Percentiles rank a stretch among this genome's conserved stretches.
These are phyloP conservation scores for Byssothecium circinans DNA, from an alignment of 2,329 filamentous ascomycete genomes.

Conservation along the genomic window DNA sequence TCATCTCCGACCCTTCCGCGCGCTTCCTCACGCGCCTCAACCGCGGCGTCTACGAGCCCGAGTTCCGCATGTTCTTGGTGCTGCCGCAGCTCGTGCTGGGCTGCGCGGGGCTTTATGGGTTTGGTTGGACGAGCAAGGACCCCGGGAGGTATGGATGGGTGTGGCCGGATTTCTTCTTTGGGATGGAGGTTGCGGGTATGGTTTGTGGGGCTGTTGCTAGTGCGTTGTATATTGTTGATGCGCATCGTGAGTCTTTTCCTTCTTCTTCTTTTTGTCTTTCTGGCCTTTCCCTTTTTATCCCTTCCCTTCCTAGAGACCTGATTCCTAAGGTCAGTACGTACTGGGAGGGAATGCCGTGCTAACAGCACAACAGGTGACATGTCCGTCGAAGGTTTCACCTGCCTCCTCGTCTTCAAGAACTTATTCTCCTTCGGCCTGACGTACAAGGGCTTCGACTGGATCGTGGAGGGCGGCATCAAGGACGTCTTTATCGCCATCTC, in stretches of 20 bases:
- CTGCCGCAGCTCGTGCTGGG: slow-evolving; percentile 79
- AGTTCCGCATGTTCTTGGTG: slow-evolving; percentile 83
- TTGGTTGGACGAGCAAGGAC: slow-evolving; percentile 71
- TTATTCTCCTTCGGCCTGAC: slow-evolving; percentile 87
- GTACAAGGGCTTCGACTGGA: slow-evolving; percentile 82
- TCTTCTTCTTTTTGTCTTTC: neutral
- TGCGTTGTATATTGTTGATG: slow-evolving; percentile 88
- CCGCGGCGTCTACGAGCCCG: slow-evolving; percentile 82
- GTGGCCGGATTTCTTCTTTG: slow-evolving; percentile 80
- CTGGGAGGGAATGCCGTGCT: neutral
- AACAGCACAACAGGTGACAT: slow-evolving; percentile 62
- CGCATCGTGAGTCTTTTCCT: slow-evolving; percentile 63
- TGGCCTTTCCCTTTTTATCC: neutral
- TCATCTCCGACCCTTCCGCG: slow-evolving; percentile 73
- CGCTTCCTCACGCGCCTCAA: slow-evolving; percentile 72
- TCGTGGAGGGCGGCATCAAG: slow-evolving; percentile 64
- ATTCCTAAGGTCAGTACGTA: too few species aligned
- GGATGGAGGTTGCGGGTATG: slow-evolving; percentile 83
- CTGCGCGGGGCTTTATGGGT: slow-evolving; percentile 79
- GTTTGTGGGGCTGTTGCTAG: slow-evolving; percentile 86
- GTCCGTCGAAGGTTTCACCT: slow-evolving; percentile 84
- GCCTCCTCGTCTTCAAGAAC: slow-evolving; percentile 92
- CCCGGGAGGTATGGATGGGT: slow-evolving; percentile 67
- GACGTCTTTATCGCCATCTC: slow-evolving; percentile 71
- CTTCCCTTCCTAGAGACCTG: too few species aligned